phyloP scores from a whole-genome alignment of 1,284 basidiomycete genomes.

The Ustilago tritici region DNA sequence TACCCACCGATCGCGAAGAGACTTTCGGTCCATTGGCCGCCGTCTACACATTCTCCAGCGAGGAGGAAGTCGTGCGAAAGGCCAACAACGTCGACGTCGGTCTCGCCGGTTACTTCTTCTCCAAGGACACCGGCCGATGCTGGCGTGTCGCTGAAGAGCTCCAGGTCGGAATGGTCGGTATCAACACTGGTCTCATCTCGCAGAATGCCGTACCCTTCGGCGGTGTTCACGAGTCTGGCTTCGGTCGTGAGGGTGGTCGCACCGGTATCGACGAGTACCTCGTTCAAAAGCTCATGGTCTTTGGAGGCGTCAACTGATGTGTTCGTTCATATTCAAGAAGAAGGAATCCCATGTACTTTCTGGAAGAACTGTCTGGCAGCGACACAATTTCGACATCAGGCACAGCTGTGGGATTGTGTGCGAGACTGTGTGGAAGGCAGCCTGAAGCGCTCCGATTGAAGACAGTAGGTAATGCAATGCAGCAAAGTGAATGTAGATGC shows the following conservation, averaged over 20 bases:
- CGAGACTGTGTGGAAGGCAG: background rate
- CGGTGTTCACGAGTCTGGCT: slow-evolving; percentile 87
- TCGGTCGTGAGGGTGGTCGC: slow-evolving; percentile 72
- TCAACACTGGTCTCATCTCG: slow-evolving; percentile 69
- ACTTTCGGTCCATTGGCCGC: slow-evolving; percentile 71
- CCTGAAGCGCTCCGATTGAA: background rate
- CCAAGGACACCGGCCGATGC: slow-evolving; percentile 84
- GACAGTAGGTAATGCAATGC: background rate
- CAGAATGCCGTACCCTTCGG: slow-evolving; percentile 77
- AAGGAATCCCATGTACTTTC: background rate
- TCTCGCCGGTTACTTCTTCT: slow-evolving; percentile 75
- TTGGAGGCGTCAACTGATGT: slow-evolving; percentile 50
- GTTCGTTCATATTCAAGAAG: background rate
- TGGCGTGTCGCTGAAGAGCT: slow-evolving; percentile 98
- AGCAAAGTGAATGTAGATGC: background rate
- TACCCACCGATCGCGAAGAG: slow-evolving; percentile 70
- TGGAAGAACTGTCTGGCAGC: background rate
- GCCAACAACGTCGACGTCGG: slow-evolving; percentile 89
- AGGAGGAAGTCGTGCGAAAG: slow-evolving; percentile 87
- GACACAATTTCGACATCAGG: background rate
- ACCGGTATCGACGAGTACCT: slow-evolving; percentile 83
- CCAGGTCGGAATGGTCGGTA: slow-evolving; percentile 95
- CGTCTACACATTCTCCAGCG: slow-evolving; percentile 83
- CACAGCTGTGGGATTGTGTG: background rate
- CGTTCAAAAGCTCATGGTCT: slow-evolving; percentile 66